Percentiles rank a stretch among this genome's conserved stretches.
Evolutionary conservation across 352 stramenopile species (phyloP).

Genomic region (Elongisporangium undulatum): DNA sequence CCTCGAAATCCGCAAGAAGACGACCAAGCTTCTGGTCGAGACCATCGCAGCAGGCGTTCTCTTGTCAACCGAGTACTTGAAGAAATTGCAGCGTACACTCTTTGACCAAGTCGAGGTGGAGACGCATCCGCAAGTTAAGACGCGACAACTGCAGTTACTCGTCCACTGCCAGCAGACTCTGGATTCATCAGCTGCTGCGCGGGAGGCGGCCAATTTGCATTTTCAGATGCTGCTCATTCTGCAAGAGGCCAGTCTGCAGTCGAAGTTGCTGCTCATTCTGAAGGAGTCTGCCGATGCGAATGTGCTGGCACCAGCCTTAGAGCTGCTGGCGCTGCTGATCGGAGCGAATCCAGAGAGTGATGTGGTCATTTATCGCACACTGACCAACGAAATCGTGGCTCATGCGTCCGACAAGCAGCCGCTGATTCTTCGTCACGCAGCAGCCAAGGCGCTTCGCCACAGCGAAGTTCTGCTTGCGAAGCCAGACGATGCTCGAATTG

Average conservation of each 20-base stretch:
- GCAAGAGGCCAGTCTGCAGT: conserved; percentile 14
- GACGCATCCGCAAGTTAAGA: conserved; percentile 61
- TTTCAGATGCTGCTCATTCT: too few species aligned
- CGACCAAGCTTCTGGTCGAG: conserved; percentile 24
- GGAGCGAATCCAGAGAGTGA: conserved; percentile 4
- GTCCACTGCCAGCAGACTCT: conserved; percentile 27
- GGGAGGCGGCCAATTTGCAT: too few species aligned
- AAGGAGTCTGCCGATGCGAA: conserved; percentile 40
- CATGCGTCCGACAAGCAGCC: conserved; percentile 48
- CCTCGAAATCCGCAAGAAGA: conserved; percentile 60
- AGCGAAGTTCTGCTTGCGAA: conserved; percentile 36
- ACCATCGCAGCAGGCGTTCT: conserved; percentile 6
- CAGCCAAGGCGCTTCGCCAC: conserved; percentile 41
- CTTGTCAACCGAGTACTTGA: background rate
- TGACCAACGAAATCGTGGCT: conserved; percentile 41
- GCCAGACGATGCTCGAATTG: conserved; percentile 2
- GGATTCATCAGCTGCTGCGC: conserved; percentile 6
- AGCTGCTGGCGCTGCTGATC: conserved; percentile 50
- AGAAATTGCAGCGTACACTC: conserved; percentile 30
- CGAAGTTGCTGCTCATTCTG: conserved; percentile 20
- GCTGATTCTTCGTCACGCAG: conserved; percentile 51
- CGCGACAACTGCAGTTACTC: conserved; percentile 48
- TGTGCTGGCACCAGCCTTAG: conserved; percentile 45
- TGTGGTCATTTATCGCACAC: conserved; percentile 1
- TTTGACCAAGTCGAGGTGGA: conserved; percentile 48